phyloP scores from a whole-genome alignment of 345 rosid genomes.

The Pseudoturritis turrita region DNA sequence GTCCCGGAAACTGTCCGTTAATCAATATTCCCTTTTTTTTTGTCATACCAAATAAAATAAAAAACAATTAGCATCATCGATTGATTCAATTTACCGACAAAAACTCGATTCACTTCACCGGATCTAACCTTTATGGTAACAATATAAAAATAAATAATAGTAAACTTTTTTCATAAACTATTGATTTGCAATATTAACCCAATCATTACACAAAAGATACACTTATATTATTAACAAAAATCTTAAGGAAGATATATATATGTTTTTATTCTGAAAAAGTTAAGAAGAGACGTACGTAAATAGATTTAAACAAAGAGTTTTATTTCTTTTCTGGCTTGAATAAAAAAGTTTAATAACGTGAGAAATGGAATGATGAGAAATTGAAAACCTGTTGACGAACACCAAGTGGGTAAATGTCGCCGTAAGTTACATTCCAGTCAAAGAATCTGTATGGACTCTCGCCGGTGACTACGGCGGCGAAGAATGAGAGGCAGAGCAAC shows the following conservation, averaged over 20 bases:
- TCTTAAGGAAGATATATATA: background rate
- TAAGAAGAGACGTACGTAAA: background rate
- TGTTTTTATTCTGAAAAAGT: background rate
- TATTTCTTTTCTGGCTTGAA: background rate
- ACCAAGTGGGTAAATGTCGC: slow-evolving; percentile 74
- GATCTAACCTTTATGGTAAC: slow-evolving; percentile 4
- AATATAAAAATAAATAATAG: background rate
- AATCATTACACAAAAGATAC: background rate
- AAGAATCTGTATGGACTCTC: slow-evolving; percentile 74
- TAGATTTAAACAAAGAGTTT: background rate
- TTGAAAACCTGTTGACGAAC: slow-evolving; percentile 57
- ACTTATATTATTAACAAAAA: background rate
- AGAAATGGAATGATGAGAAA: background rate
- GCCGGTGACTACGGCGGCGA: slow-evolving; percentile 27
- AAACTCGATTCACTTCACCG: background rate
- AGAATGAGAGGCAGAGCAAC: slow-evolving; percentile 21
- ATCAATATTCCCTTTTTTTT: slow-evolving; percentile 73
- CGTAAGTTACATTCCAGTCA: slow-evolving; percentile 82
- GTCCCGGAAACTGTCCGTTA: slow-evolving; percentile 94
- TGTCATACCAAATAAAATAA: background rate
- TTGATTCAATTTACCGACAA: background rate
- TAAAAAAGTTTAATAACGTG: background rate
- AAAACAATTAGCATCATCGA: slow-evolving; percentile 10
- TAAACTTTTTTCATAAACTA: background rate
- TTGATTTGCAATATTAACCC: background rate